Evolutionary conservation across 148 eudicot species (phyloP).

Genomic region (Nepenthes gracilis): DNA sequence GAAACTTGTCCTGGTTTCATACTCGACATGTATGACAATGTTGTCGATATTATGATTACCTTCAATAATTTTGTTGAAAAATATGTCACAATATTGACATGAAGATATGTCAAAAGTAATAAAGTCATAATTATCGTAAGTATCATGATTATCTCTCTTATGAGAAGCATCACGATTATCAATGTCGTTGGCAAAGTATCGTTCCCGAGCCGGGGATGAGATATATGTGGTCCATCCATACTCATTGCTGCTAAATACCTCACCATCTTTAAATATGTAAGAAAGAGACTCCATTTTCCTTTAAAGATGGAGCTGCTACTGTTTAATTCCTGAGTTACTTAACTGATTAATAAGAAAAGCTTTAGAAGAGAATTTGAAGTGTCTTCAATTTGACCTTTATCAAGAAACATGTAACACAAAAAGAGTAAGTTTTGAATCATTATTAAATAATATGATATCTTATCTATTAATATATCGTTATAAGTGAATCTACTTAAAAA

Average conservation of each 20-base stretch:
- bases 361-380: too few relatives aligned
- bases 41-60: constrained; percentile 2
- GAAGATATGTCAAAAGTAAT: constrained; percentile 72
- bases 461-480: too few relatives aligned
- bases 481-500: too few relatives aligned
- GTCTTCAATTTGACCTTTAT: too few relatives aligned
- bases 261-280: constrained; percentile 6
- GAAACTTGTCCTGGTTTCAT: constrained; percentile 3
- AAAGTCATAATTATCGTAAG: constrained; percentile 38
- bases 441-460: too few relatives aligned
- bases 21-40: constrained; percentile 4
- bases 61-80: constrained; percentile 1
- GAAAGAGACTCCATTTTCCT: too few relatives aligned
- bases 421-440: too few relatives aligned
- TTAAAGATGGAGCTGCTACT: too few relatives aligned
- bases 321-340: too few relatives aligned
- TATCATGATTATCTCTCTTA: constrained; percentile 4
- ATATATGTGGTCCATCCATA: constrained; percentile 88
- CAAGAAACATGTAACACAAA: too few relatives aligned
- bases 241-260: constrained; percentile 65
- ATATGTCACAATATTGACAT: constrained; percentile 23
- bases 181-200: constrained; percentile 2
- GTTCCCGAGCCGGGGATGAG: constrained; percentile 19
- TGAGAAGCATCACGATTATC: constrained; percentile 9
- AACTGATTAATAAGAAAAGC: too few relatives aligned